These are phyloP conservation scores for Pelargonium fulgidum DNA, from an alignment of 441 rosid species.

Conservation along the genomic window DNA sequence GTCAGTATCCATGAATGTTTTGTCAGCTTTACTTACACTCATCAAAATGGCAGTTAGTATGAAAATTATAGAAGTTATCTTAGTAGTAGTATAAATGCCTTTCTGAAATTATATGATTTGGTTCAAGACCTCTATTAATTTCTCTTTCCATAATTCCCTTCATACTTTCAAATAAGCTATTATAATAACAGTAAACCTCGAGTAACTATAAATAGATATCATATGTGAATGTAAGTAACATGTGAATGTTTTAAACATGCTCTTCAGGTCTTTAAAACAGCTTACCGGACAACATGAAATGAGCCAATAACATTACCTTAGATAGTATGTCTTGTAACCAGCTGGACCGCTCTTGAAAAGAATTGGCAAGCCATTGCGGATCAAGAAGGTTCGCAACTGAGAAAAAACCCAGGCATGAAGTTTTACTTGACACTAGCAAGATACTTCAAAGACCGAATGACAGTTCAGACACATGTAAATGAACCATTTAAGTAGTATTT, in stretches of 20 bases:
- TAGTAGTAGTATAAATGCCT: neutral
- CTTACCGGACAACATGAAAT: neutral
- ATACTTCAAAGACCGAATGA: too few species aligned
- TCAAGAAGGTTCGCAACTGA: conserved; percentile 91
- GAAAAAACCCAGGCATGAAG: conserved; percentile 13
- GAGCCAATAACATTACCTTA: conserved; percentile 41
- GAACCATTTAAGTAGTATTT: too few species aligned
- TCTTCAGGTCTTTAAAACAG: conserved; percentile 1
- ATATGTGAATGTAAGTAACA: neutral
- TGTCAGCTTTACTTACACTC: neutral
- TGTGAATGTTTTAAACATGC: neutral
- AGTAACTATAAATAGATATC: neutral
- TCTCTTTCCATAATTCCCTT: too few species aligned
- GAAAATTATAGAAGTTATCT: too few species aligned
- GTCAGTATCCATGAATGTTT: neutral
- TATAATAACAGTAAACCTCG: too few species aligned
- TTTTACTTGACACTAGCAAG: neutral
- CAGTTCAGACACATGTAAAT: too few species aligned
- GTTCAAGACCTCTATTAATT: too few species aligned
- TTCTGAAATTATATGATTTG: neutral
- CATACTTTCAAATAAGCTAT: too few species aligned
- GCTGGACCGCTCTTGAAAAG: conserved; percentile 88
- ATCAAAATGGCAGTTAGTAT: neutral
- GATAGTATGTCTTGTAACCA: conserved; percentile 72
- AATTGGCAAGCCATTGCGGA: conserved; percentile 83